Conservation (phyloP, 1,139 yeast species). For the Kodamaea sp. region DNA sequence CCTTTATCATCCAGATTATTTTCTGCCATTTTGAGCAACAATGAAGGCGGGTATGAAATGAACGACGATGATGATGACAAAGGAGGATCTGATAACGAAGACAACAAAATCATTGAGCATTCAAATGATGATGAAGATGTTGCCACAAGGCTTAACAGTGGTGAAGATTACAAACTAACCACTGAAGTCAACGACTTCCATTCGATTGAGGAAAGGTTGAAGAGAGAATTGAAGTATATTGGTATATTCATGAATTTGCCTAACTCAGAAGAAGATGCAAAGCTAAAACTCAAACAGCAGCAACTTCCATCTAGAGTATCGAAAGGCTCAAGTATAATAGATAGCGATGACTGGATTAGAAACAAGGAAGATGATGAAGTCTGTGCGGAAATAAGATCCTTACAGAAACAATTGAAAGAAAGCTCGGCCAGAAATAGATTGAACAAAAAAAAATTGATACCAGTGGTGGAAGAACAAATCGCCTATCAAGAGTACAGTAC, state of each 20-base stretch:
- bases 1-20: slow-evolving; percentile 85
- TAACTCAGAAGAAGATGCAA: slow-evolving; percentile 32
- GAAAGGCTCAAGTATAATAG: slow-evolving; percentile 42
- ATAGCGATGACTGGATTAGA: slow-evolving; percentile 72
- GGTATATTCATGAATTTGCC: slow-evolving; percentile 80
- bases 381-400: slow-evolving; percentile 73
- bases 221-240: slow-evolving; percentile 83
- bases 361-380: slow-evolving; percentile 94
- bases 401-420: slow-evolving; percentile 68
- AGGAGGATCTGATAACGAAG: slow-evolving; percentile 15
- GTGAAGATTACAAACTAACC: slow-evolving; percentile 36
- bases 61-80: slow-evolving; percentile 29
- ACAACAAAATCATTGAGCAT: slow-evolving; percentile 9
- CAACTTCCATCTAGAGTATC: slow-evolving; percentile 4
- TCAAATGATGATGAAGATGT: slow-evolving; percentile 23
- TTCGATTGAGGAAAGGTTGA: slow-evolving; percentile 82
- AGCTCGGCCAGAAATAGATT: slow-evolving; percentile 65
- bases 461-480: slow-evolving; percentile 82
- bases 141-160: slow-evolving; percentile 40
- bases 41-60: slow-evolving; percentile 34
- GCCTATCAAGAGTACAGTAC: slow-evolving; percentile 95
- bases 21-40: slow-evolving; percentile 71
- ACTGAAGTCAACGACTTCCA: slow-evolving; percentile 60
- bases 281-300: slow-evolving; percentile 12
- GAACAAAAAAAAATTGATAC: slow-evolving; percentile 65